Evolutionary conservation across 1,284 basidiomycete species (phyloP).

Genomic region (Naganishia liquefaciens): DNA sequence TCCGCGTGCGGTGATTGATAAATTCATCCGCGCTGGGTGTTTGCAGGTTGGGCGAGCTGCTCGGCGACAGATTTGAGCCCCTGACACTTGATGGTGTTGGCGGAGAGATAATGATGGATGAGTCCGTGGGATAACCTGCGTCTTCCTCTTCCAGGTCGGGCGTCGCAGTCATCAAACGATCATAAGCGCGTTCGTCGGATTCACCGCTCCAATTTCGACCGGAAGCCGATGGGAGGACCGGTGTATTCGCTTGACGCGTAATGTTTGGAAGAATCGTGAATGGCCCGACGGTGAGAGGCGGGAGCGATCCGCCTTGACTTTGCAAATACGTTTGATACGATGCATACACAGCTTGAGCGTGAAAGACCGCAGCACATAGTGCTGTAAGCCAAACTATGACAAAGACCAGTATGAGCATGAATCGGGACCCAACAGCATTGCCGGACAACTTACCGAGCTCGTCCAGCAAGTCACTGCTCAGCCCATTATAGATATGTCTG

Average conservation of each 20-base stretch:
- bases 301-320: conserved; percentile 13
- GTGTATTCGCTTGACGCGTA: conserved; percentile 4
- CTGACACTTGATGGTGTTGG: conserved; percentile 11
- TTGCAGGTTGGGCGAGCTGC: neutral
- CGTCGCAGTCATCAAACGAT: conserved; percentile 13
- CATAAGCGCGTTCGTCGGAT: neutral
- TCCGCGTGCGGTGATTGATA: neutral
- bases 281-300: conserved; percentile 11
- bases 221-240: neutral
- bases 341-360: conserved; percentile 18
- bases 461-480: conserved; percentile 20
- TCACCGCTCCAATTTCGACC: neutral
- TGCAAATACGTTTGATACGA: conserved; percentile 21
- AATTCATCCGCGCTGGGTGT: conserved; percentile 6
- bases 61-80: neutral
- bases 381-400: conserved; percentile 15
- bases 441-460: conserved; percentile 5
- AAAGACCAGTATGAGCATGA: neutral
- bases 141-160: conserved; percentile 20
- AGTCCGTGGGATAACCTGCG: neutral
- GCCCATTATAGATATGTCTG: conserved; percentile 11
- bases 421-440: neutral
- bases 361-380: conserved; percentile 15
- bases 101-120: conserved; percentile 2
- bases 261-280: conserved; percentile 20